Conservation (phyloP, 257 asterid genomes). For the Primulina eburnea region DNA sequence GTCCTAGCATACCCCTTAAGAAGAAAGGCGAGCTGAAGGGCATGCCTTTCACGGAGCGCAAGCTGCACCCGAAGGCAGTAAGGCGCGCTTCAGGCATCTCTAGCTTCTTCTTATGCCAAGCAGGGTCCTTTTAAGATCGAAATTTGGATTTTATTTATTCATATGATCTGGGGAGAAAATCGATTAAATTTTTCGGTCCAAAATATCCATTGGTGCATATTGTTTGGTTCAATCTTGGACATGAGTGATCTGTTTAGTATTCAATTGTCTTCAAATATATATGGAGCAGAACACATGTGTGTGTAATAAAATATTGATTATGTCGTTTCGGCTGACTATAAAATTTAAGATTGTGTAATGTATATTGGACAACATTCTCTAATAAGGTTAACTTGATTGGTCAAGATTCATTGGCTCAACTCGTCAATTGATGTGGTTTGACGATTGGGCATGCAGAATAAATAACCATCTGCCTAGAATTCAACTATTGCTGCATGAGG, state of each 20-base stretch:
- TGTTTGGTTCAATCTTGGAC: neutral
- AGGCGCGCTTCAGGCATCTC: too few relatives aligned
- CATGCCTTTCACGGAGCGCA: neutral
- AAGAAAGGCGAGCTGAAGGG: neutral
- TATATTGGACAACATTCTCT: too few relatives aligned
- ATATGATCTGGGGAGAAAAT: neutral
- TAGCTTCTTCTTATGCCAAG: too few relatives aligned
- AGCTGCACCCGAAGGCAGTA: neutral
- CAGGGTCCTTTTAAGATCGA: neutral
- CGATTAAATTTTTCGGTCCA: neutral
- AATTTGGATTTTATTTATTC: too few relatives aligned
- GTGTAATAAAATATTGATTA: too few relatives aligned
- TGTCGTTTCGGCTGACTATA: too few relatives aligned
- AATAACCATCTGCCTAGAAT: neutral
- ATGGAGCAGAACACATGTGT: neutral
- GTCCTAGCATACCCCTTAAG: neutral
- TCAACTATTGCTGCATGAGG: neutral
- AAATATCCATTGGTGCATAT: neutral
- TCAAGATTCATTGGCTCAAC: neutral
- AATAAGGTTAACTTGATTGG: too few relatives aligned
- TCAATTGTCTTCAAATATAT: slow-evolving; percentile 1
- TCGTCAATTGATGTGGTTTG: neutral
- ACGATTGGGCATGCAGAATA: neutral
- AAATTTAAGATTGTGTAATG: too few relatives aligned
- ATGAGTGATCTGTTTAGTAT: neutral